Evolutionary conservation across 148 eudicot genomes (phyloP), one percentile per base, ranked within the genome.

Genomic region (Fagopyrum homotropicum): DNA sequence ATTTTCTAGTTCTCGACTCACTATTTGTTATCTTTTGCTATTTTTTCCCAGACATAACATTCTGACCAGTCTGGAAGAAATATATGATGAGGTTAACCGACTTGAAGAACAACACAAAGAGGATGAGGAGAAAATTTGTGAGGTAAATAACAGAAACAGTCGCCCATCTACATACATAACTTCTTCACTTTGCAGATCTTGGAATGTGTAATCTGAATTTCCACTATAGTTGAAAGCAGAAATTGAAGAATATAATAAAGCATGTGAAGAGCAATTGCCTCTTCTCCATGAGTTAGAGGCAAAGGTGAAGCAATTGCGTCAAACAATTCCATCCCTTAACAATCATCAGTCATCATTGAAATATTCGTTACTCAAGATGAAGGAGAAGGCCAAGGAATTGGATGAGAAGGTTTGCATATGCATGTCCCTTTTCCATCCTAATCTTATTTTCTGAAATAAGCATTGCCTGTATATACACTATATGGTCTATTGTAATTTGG

Each of bases 311-410:
- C 89, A 90, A 82, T 72, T 90, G 79, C 80, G 82, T n/a, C 88
- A 87, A 79, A 81, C 82, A 19, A 79, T 90, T 85, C 78, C 85
- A 26, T 81, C 79, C 64, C 93, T 92, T 68, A 95, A 95, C 79
- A 86, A 76, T 78, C 86, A 87, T 70, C 98, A 92, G 77, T 73
- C 80, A 77, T 75, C 86, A 72, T 77, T 92, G 86, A 90, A 87
- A 79, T 82, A 88, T 77, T 56, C 83, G 15, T 73, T 84, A 51
- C 80, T 74, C 49, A 79, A 83, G 80, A 78, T 87, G 91, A 95
- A 90, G 87, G 97, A 89, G 51, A 88, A 79, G 78, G 81, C 83
- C 60, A 84, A 87, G 84, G 97, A 95, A 78, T 72, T 87, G 85
- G 84, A 86, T 72, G 90, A 87, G 77, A 88, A 86, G 92, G 98